phyloP scores from a whole-genome alignment of 768 basidiomycete genomes.

The Agaricus blazei region DNA sequence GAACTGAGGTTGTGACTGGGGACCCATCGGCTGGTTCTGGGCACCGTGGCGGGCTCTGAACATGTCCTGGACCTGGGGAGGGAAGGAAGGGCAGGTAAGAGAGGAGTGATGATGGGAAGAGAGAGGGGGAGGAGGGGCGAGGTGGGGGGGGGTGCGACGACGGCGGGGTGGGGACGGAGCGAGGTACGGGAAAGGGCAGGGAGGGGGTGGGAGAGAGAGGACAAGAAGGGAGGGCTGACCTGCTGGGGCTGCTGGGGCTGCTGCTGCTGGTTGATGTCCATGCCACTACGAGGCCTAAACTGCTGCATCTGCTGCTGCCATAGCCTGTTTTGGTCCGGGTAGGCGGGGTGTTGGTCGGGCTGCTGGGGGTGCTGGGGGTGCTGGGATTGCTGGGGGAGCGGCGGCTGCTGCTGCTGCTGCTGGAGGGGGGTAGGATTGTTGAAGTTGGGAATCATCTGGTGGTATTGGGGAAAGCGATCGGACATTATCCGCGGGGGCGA shows the following conservation, averaged over 20 bases:
- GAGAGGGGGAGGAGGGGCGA: background rate
- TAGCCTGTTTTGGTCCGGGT: constrained; percentile 47
- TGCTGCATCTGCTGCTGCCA: constrained; percentile 54
- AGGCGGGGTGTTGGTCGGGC: constrained; percentile 34
- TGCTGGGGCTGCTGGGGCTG: constrained; percentile 41
- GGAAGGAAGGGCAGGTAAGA: background rate
- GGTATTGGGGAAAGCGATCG: constrained; percentile 53
- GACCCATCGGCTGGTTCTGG: constrained; percentile 41
- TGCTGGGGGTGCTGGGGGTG: constrained; percentile 39
- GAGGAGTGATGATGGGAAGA: background rate
- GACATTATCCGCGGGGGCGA: constrained; percentile 43
- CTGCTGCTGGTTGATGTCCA: constrained; percentile 34
- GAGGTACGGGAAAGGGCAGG: constrained; percentile 3
- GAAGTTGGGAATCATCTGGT: constrained; percentile 53
- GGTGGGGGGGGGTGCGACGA: background rate
- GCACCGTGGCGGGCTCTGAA: constrained; percentile 14
- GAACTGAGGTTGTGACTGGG: constrained; percentile 40
- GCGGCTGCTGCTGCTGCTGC: constrained; percentile 41
- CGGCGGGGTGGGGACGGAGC: constrained; percentile 6
- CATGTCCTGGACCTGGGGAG: constrained; percentile 6
- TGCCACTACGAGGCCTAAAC: constrained; percentile 36
- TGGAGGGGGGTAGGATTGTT: constrained; percentile 28
- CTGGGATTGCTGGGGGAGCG: constrained; percentile 32
- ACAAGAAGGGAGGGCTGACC: constrained; percentile 32
- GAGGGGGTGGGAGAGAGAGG: background rate